Conservation (phyloP, 1,284 basidiomycete species). For the Trametes polyzona region DNA sequence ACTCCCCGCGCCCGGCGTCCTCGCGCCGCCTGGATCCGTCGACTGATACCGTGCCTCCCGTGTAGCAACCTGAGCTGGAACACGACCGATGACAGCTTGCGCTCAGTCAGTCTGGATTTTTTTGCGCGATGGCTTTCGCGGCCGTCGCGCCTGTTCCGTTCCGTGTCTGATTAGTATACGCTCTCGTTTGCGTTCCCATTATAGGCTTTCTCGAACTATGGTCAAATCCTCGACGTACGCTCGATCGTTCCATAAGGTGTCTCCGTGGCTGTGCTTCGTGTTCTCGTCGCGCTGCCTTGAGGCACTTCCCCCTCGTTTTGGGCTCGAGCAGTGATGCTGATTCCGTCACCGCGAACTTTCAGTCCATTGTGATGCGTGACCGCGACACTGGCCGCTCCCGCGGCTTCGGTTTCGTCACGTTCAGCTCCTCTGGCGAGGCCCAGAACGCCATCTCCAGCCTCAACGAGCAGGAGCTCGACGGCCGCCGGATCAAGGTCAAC, state of each 20-base stretch:
- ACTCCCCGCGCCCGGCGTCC: conserved; percentile 20
- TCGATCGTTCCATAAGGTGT: conserved; percentile 39
- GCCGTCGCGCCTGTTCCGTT: conserved; percentile 39
- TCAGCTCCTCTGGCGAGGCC: conserved; percentile 65
- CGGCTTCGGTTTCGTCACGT: conserved; percentile 96
- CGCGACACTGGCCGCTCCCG: conserved; percentile 95
- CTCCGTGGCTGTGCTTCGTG: conserved; percentile 23
- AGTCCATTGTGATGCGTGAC: conserved; percentile 98
- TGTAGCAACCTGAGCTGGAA: conserved; percentile 92
- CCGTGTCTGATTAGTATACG: conserved; percentile 37
- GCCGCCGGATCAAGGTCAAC: conserved; percentile 92
- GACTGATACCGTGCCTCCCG: conserved; percentile 39
- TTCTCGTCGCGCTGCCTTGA: conserved; percentile 9
- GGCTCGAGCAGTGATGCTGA: conserved; percentile 23
- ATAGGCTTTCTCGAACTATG: conserved; percentile 74
- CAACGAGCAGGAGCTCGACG: conserved; percentile 95
- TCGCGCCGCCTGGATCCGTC: conserved; percentile 20
- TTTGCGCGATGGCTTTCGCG: conserved; percentile 39
- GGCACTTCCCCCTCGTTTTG: conserved; percentile 2
- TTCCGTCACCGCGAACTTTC: conserved; percentile 23
- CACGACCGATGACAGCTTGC: conserved; percentile 89
- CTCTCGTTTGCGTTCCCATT: conserved; percentile 29
- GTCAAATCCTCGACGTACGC: conserved; percentile 79
- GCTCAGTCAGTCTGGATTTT: conserved; percentile 73
- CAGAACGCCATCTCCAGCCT: conserved; percentile 77